Conservation (phyloP, 192 early-diverging fungal genomes). For the Polychytrium aggregatum region DNA sequence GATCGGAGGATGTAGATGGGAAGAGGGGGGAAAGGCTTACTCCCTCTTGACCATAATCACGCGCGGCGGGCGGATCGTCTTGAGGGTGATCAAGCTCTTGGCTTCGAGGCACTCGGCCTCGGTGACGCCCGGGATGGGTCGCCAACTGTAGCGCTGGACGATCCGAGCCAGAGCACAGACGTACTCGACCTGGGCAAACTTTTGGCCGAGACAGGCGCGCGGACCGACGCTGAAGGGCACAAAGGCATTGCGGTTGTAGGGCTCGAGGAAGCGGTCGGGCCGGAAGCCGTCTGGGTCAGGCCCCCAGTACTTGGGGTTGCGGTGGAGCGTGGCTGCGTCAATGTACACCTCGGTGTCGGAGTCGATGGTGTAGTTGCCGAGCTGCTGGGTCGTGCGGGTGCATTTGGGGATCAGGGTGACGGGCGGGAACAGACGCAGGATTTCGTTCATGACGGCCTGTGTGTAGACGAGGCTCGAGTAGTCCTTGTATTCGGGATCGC, state of each 20-base stretch:
- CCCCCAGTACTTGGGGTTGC: conserved; percentile 9
- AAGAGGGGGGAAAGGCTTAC: no score
- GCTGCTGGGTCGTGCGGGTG: conserved; percentile 2
- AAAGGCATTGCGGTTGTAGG: conserved; percentile 6
- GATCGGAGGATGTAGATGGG: no score
- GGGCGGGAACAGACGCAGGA: conserved; percentile 17
- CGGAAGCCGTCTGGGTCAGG: conserved; percentile 2
- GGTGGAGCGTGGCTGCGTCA: conserved; percentile 4
- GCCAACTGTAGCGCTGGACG: conserved; percentile 2
- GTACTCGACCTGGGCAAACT: conserved; percentile 26
- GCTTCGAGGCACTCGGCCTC: no score
- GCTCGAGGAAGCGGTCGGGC: conserved; percentile 7
- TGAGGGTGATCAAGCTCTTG: no score
- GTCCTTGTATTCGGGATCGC: conserved; percentile 7
- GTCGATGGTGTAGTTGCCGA: conserved; percentile 6
- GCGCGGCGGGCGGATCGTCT: no score
- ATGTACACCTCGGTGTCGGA: conserved; percentile 5
- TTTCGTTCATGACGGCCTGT: conserved; percentile 28
- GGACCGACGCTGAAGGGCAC: conserved; percentile 18
- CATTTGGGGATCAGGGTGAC: conserved; percentile 18
- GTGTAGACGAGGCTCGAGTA: conserved; percentile 7
- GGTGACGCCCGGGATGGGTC: no score
- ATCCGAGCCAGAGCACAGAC: conserved; percentile 10
- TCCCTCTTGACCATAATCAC: no score
- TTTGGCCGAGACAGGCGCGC: conserved; percentile 23